Evolutionary conservation across 495 filamentous ascomycete species (phyloP).

Genomic region (Ramalina peruviana): DNA sequence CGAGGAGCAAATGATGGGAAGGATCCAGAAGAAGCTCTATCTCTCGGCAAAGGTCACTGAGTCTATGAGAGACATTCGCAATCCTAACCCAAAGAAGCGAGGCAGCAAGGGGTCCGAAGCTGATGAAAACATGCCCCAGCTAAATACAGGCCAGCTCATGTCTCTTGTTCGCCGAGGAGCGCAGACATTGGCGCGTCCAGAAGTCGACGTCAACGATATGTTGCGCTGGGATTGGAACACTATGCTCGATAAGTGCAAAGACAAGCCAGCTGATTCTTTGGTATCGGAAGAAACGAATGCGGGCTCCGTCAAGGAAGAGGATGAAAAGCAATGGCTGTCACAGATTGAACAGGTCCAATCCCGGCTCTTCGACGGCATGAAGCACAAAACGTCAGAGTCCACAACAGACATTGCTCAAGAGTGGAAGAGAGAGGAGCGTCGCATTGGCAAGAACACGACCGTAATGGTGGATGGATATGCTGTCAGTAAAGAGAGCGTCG

Average conservation of each 20-base stretch:
- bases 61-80: slow-evolving; percentile 40
- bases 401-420: slow-evolving; percentile 27
- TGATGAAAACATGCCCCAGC: slow-evolving; percentile 35
- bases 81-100: slow-evolving; percentile 21
- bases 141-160: slow-evolving; percentile 40
- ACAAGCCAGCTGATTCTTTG: slow-evolving; percentile 32
- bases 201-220: slow-evolving; percentile 43
- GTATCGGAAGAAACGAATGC: slow-evolving; percentile 19
- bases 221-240: slow-evolving; percentile 43
- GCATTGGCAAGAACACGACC: slow-evolving; percentile 44
- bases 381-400: slow-evolving; percentile 22
- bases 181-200: slow-evolving; percentile 36
- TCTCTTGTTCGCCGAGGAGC: slow-evolving; percentile 42
- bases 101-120: slow-evolving; percentile 4
- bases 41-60: slow-evolving; percentile 49
- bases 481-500: slow-evolving; percentile 44
- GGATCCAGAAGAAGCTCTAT: slow-evolving; percentile 55
- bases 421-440: slow-evolving; percentile 32
- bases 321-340: slow-evolving; percentile 44
- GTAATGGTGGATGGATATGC: slow-evolving; percentile 46
- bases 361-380: slow-evolving; percentile 45
- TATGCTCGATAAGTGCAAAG: slow-evolving; percentile 42
- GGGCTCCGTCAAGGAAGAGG: slow-evolving; percentile 27
- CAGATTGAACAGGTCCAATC: slow-evolving; percentile 46
- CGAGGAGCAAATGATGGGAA: slow-evolving; percentile 48